Evolutionary conservation across 441 rosid species (phyloP).

Genomic region (Pelargonium australe): DNA sequence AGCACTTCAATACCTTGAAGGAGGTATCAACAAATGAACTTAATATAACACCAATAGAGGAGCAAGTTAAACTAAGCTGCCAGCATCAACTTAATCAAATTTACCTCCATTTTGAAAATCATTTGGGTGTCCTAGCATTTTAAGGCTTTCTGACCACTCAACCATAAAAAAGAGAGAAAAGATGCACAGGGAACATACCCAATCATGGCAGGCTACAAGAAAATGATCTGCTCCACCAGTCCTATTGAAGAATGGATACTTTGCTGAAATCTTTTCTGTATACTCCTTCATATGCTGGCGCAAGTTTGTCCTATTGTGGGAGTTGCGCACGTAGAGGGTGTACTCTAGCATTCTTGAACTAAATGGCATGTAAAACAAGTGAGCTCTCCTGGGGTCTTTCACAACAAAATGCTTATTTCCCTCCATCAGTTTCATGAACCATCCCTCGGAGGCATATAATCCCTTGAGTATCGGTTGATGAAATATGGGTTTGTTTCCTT

Average conservation of each 20-base stretch:
- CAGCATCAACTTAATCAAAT: neutral
- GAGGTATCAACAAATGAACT: too few relatives aligned
- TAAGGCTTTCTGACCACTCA: slow-evolving; percentile 3
- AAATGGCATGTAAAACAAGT: slow-evolving; percentile 68
- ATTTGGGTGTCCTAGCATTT: slow-evolving; percentile 2
- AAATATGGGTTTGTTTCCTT: slow-evolving; percentile 58
- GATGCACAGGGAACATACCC: slow-evolving; percentile 42
- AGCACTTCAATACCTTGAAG: neutral
- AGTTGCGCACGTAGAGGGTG: slow-evolving; percentile 56
- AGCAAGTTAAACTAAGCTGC: neutral
- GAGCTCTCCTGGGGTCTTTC: slow-evolving; percentile 57
- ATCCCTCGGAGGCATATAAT: slow-evolving; percentile 70
- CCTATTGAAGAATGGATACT: slow-evolving; percentile 61
- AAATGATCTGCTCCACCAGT: slow-evolving; percentile 72
- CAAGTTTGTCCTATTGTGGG: slow-evolving; percentile 69
- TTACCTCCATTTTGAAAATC: slow-evolving; percentile 8
- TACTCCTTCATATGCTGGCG: slow-evolving; percentile 51
- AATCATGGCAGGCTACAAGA: slow-evolving; percentile 75
- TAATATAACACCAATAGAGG: neutral
- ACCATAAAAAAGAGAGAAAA: neutral
- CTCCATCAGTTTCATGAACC: slow-evolving; percentile 80
- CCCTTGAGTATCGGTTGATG: slow-evolving; percentile 68
- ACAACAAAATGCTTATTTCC: slow-evolving; percentile 49
- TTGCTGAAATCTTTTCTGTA: slow-evolving; percentile 44
- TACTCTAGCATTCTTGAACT: slow-evolving; percentile 67